Evolutionary conservation across 2,329 filamentous ascomycete species (phyloP).

Genomic region (Xylaria hypoxylon): DNA sequence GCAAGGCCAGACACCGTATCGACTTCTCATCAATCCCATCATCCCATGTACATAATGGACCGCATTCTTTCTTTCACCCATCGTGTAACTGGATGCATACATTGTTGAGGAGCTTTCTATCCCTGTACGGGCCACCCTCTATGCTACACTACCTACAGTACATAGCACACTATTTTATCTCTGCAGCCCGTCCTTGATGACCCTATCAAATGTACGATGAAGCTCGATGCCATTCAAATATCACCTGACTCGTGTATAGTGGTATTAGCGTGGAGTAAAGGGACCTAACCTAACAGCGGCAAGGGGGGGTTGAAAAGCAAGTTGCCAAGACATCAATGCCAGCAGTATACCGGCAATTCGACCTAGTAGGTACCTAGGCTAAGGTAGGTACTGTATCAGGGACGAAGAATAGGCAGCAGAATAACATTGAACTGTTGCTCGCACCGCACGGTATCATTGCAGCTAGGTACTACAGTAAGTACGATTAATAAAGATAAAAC

Average conservation of each 20-base stretch:
- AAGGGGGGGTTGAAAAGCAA: slow-evolving; percentile 19
- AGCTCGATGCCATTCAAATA: neutral
- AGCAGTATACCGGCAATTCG: slow-evolving; percentile 15
- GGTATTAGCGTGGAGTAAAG: neutral
- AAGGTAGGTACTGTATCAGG: neutral
- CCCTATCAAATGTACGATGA: neutral
- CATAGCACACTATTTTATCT: slow-evolving; percentile 1
- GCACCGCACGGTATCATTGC: neutral
- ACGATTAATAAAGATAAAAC: slow-evolving; percentile 33
- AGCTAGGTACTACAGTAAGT: too few species aligned
- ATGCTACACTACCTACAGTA: neutral
- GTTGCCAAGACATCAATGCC: slow-evolving; percentile 25
- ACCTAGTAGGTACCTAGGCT: neutral
- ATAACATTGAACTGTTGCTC: slow-evolving; percentile 1
- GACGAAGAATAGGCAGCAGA: slow-evolving; percentile 20
- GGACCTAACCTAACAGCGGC: neutral
- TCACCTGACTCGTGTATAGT: neutral
- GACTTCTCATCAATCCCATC: slow-evolving; percentile 39
- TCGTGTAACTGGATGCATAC: neutral
- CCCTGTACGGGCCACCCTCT: slow-evolving; percentile 4
- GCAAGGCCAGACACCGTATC: slow-evolving; percentile 23
- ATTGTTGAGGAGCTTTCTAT: neutral
- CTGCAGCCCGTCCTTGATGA: slow-evolving; percentile 5
- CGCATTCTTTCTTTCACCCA: slow-evolving; percentile 10
- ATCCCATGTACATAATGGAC: too few species aligned